Conservation (phyloP, 371 early-diverging fungal species). For the Apophysomyces ossiformis region DNA sequence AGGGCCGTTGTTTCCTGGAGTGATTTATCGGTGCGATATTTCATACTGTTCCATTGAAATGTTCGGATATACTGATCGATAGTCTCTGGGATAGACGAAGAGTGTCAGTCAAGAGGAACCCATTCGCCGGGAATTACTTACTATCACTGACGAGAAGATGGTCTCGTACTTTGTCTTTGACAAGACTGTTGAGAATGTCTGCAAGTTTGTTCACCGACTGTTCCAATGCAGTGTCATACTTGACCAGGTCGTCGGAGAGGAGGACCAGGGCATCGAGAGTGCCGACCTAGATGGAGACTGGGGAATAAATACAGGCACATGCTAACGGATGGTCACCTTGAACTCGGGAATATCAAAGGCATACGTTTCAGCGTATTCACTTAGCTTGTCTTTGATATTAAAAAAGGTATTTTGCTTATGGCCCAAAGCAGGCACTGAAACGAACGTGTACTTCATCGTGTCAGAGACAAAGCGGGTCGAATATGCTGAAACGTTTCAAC, state of each 20-base stretch:
- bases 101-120: constrained; percentile 2
- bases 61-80: constrained; percentile 82
- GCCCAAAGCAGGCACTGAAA: constrained; percentile 57
- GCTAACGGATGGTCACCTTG: constrained; percentile 43
- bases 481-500: neutral
- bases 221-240: constrained; percentile 82
- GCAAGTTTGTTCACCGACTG: constrained; percentile 76
- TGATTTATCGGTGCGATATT: constrained; percentile 92
- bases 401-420: constrained; percentile 49
- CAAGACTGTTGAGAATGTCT: constrained; percentile 75
- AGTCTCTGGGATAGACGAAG: constrained; percentile 56
- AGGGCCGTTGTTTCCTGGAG: constrained; percentile 82
- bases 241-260: constrained; percentile 91
- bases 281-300: constrained; percentile 71
- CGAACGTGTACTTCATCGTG: constrained; percentile 51
- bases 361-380: constrained; percentile 47
- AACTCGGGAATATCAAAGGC: constrained; percentile 55
- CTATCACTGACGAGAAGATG: constrained; percentile 84
- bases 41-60: constrained; percentile 96
- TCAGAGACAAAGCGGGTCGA: constrained; percentile 2
- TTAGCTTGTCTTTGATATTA: constrained; percentile 48
- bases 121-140: constrained; percentile 38
- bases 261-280: constrained; percentile 91
- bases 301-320: neutral
- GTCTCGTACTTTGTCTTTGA: constrained; percentile 56